Evolutionary conservation across 2,329 filamentous ascomycete species (phyloP).

Genomic region (Pseudogymnoascus sp.): DNA sequence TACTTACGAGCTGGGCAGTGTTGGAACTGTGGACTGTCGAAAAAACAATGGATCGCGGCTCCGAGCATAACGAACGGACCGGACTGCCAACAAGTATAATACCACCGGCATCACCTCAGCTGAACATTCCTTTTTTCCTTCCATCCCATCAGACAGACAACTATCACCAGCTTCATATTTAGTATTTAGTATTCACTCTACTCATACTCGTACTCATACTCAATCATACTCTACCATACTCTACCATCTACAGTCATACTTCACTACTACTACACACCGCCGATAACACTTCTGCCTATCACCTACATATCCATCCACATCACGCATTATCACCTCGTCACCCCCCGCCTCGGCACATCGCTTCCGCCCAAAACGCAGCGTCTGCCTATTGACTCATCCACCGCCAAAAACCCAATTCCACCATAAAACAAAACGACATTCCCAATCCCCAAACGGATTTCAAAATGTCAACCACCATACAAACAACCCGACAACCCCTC

Average conservation of each 20-base stretch:
- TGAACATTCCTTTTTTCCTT: background rate
- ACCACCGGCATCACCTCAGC: background rate
- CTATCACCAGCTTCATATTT: background rate
- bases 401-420: background rate
- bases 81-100: background rate
- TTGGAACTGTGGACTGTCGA: background rate
- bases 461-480: slow-evolving; percentile 19
- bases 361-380: background rate
- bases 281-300: slow-evolving; percentile 2
- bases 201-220: background rate
- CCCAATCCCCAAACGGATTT: background rate
- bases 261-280: background rate
- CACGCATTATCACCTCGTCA: slow-evolving; percentile 1
- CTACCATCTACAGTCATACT: background rate
- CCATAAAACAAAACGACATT: background rate
- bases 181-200: background rate
- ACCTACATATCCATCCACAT: background rate
- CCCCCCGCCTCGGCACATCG: background rate
- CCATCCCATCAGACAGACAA: background rate
- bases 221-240: background rate
- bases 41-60: slow-evolving; percentile 1
- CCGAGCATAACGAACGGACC: too few relatives aligned
- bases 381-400: slow-evolving; percentile 9
- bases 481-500: slow-evolving; percentile 29
- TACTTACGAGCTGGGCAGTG: background rate